Percentiles rank a stretch among this genome's conserved stretches.
Evolutionary conservation across 208 protist genomes (phyloP).

Genomic region (Trypanosoma mega): DNA sequence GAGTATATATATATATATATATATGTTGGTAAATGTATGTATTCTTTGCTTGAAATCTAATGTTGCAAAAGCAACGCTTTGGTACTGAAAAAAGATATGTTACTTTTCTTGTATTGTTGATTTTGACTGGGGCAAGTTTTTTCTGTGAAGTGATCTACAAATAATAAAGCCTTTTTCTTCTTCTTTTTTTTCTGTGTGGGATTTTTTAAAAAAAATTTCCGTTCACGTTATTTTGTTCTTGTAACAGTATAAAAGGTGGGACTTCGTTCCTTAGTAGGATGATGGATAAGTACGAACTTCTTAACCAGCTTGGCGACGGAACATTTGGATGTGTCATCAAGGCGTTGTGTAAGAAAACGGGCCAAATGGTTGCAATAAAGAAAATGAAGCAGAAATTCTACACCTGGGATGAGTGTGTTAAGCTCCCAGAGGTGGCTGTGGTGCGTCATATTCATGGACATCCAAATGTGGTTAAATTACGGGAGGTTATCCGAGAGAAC

Average conservation of each 20-base stretch:
- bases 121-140: too few relatives aligned
- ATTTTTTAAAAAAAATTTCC: conserved; percentile 9
- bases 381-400: conserved; percentile 98
- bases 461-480: conserved; percentile 97
- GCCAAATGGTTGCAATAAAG: conserved; percentile 97
- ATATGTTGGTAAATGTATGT: too few relatives aligned
- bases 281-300: conserved; percentile 95
- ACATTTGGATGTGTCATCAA: conserved; percentile 96
- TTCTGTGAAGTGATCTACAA: too few relatives aligned
- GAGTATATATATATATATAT: too few relatives aligned
- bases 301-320: conserved; percentile 95
- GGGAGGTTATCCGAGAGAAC: conserved; percentile 96
- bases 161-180: too few relatives aligned
- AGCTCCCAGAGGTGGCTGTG: conserved; percentile 93
- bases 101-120: too few relatives aligned
- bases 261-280: conserved; percentile 1
- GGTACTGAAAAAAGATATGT: too few relatives aligned
- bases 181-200: conserved; percentile 29
- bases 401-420: conserved; percentile 96
- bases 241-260: conserved; percentile 10
- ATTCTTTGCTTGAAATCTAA: too few relatives aligned
- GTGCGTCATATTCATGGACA: conserved; percentile 94
- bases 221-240: conserved; percentile 23
- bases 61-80: too few relatives aligned
- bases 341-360: conserved; percentile 87